Evolutionary conservation across 2,329 filamentous ascomycete species (phyloP), one percentile per base, ranked within the genome.

Genomic region (Aspergillus awamori): DNA sequence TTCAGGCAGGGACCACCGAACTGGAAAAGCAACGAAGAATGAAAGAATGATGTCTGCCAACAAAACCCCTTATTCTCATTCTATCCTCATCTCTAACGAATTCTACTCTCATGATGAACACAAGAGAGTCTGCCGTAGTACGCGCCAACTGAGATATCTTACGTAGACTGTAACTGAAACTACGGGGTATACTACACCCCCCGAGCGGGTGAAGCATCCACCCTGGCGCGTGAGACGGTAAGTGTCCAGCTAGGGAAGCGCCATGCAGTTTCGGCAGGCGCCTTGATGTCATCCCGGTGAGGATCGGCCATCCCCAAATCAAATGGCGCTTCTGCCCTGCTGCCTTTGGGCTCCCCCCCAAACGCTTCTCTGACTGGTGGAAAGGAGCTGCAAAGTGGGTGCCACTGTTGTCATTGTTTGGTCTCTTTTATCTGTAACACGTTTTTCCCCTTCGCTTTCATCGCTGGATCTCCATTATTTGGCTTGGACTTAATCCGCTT

Each of bases 221-320:
- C 33, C 33, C 33, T 36, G 33, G 33, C 33, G 11, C 33, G 33
- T 36, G 33, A 36, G 33, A 36, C 33, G 11, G 41, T 45, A 45
- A 47, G 49, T 41, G 52, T 49, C 39, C 10, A 24, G 30, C 33
- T 36, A 36, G 36, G 36, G 24, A 64, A 57, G 56, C 53, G 61
- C 61, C 28, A 28, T 53, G 57, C 39, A 39, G 72, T 75, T 75
- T 74, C 72, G 74, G 65, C 59, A 70, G 64, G 70, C 74, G 73
- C 74, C 65, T 36, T 75, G 73, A 75, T 75, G 72, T 75, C 73
- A 76, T 74, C 65, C 33, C 41, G 26, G 41, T 26, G 54, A 26
- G 41, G 60, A 66, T 66, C 65, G 54, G 38, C 54, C 60, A 47
- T 48, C 61, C 69, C 71, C 71, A 71, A 36, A 36, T 65, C 66